Percentiles rank a stretch among this genome's conserved stretches.
These are phyloP conservation scores for Fusarium solani-melongenae DNA, from an alignment of 2,329 filamentous ascomycete genomes.

Conservation along the genomic window DNA sequence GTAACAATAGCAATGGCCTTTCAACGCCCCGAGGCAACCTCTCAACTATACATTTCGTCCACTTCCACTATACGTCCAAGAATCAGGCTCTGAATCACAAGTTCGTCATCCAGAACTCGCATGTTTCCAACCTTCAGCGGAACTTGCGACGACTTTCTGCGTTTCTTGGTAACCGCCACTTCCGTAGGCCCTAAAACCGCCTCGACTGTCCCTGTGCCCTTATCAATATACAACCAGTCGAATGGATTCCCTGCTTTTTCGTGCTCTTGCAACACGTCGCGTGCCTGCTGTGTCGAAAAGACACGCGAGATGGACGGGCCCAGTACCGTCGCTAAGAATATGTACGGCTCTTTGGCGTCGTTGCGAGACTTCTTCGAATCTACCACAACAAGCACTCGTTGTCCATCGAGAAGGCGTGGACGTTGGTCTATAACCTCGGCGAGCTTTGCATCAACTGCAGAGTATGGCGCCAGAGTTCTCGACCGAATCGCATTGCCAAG, in stretches of 20 bases:
- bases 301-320: conserved; percentile 79
- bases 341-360: conserved; percentile 75
- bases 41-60: conserved; percentile 52
- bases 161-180: conserved; percentile 53
- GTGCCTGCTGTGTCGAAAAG: conserved; percentile 73
- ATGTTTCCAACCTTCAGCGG: conserved; percentile 60
- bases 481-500: conserved; percentile 83
- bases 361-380: conserved; percentile 65
- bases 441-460: conserved; percentile 67
- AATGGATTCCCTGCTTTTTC: conserved; percentile 63
- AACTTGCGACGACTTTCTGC: conserved; percentile 45
- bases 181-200: conserved; percentile 55
- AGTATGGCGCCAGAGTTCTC: conserved; percentile 72
- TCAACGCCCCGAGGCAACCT: conserved; percentile 25
- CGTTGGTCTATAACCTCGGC: conserved; percentile 67
- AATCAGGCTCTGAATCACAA: conserved; percentile 93
- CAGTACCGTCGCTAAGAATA: conserved; percentile 83
- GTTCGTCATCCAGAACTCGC: conserved; percentile 82
- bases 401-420: conserved; percentile 71
- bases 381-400: conserved; percentile 79
- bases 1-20: conserved; percentile 21
- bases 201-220: conserved; percentile 65
- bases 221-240: conserved; percentile 85
- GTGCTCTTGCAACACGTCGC: conserved; percentile 64
- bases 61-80: conserved; percentile 80